These are phyloP conservation scores for Lobosporangium transversale DNA, from an alignment of 192 early-diverging fungal genomes.

Conservation along the genomic window DNA sequence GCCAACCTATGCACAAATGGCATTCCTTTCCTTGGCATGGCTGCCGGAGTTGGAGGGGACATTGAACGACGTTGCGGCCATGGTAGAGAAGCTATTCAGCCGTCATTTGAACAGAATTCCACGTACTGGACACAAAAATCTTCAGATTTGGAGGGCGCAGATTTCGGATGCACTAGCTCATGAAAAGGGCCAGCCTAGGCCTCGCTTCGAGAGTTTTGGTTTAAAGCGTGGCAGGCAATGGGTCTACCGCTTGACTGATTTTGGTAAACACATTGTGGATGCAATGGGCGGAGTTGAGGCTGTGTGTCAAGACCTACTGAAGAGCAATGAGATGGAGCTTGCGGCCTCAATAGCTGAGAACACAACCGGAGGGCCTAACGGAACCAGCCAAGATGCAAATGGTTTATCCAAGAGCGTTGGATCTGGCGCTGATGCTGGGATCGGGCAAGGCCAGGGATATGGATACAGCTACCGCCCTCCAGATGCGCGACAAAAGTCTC, in stretches of 20 bases:
- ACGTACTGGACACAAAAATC: slow-evolving; percentile 47
- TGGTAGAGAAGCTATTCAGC: slow-evolving; percentile 49
- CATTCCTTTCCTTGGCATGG: slow-evolving; percentile 46
- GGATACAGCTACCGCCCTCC: slow-evolving; percentile 43
- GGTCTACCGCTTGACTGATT: slow-evolving; percentile 43
- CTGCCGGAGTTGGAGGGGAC: slow-evolving; percentile 40
- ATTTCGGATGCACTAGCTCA: slow-evolving; percentile 51
- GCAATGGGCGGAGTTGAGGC: slow-evolving; percentile 45
- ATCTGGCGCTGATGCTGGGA: slow-evolving; percentile 34
- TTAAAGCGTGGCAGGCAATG: slow-evolving; percentile 46
- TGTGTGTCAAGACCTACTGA: slow-evolving; percentile 43
- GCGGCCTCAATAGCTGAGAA: neutral
- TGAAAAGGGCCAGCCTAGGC: slow-evolving; percentile 49
- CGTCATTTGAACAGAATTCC: slow-evolving; percentile 45
- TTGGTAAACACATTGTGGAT: slow-evolving; percentile 35
- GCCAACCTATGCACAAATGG: slow-evolving; percentile 51
- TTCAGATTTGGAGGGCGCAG: slow-evolving; percentile 52
- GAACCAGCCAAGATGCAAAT: slow-evolving; percentile 1
- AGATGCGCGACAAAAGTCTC: slow-evolving; percentile 20
- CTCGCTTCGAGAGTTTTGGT: slow-evolving; percentile 50
- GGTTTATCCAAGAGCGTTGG: slow-evolving; percentile 3
- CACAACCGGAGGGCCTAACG: neutral
- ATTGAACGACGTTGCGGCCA: slow-evolving; percentile 39
- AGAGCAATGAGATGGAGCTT: slow-evolving; percentile 28
- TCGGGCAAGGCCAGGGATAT: slow-evolving; percentile 42